Conservation (phyloP, 306 rosid species). For the Casuarina equisetifolia region DNA sequence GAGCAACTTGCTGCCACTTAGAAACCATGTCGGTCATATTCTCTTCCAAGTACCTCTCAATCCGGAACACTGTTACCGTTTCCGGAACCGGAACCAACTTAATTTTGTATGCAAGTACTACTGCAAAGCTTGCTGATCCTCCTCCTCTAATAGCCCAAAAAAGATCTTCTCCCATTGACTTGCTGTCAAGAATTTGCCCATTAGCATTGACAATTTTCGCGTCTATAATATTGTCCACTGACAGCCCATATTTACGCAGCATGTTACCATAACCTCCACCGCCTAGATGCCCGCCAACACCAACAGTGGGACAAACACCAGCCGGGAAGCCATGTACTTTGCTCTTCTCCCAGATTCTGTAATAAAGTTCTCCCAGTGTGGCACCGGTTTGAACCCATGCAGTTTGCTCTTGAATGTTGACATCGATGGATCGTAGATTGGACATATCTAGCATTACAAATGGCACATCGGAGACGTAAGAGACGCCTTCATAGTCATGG, state of each 20-base stretch:
- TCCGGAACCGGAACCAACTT: constrained; percentile 46
- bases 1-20: constrained; percentile 33
- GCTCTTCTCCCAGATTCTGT: constrained; percentile 31
- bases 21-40: constrained; percentile 21
- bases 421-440: constrained; percentile 50
- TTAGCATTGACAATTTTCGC: constrained; percentile 48
- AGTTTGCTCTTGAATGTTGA: constrained; percentile 37
- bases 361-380: constrained; percentile 55
- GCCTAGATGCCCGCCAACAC: constrained; percentile 30
- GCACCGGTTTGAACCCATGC: constrained; percentile 55
- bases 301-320: constrained; percentile 33
- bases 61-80: constrained; percentile 43
- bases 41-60: constrained; percentile 40
- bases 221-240: constrained; percentile 45
- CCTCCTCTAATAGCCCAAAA: constrained; percentile 66
- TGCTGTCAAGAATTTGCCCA: constrained; percentile 43
- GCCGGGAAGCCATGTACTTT: constrained; percentile 24
- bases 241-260: constrained; percentile 43
- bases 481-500: constrained; percentile 80
- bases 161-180: constrained; percentile 50
- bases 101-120: constrained; percentile 46
- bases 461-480: constrained; percentile 57
- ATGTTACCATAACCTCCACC: constrained; percentile 39
- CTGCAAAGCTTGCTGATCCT: constrained; percentile 69
- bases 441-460: constrained; percentile 56